Evolutionary conservation across 2,329 filamentous ascomycete genomes (phyloP).

Genomic region (Emmonsia crescens): DNA sequence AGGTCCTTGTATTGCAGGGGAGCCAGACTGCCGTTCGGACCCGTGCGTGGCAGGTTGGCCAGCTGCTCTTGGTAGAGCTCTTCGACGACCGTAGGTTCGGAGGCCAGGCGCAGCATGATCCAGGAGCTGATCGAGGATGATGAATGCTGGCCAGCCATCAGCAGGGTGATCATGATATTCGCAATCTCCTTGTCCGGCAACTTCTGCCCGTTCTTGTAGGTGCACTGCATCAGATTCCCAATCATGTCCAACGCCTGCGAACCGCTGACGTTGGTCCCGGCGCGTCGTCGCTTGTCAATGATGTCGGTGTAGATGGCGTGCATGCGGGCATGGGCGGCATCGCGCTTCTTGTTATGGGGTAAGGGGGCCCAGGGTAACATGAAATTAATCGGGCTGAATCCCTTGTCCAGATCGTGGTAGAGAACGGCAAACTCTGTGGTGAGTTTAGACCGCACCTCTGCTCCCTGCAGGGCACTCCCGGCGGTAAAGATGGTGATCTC

Average conservation of each 20-base stretch:
- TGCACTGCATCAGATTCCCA: conserved; percentile 64
- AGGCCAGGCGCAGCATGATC: conserved; percentile 64
- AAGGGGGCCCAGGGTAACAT: conserved; percentile 68
- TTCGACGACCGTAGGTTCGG: conserved; percentile 57
- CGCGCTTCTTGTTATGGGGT: conserved; percentile 62
- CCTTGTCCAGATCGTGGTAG: conserved; percentile 71
- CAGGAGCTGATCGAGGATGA: conserved; percentile 67
- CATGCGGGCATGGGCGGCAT: conserved; percentile 61
- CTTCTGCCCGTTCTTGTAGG: conserved; percentile 60
- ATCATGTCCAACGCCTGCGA: conserved; percentile 56
- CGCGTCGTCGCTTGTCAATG: conserved; percentile 51
- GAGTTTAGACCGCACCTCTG: conserved; percentile 60
- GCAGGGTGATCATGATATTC: conserved; percentile 75
- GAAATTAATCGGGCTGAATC: conserved; percentile 73
- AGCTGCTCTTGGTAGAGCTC: conserved; percentile 60
- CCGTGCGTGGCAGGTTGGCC: conserved; percentile 14
- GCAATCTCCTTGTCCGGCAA: conserved; percentile 67
- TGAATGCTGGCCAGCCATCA: conserved; percentile 77
- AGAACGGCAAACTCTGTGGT: conserved; percentile 61
- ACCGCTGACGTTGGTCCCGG: conserved; percentile 3
- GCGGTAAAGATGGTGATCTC: conserved; percentile 74
- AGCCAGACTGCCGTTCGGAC: conserved; percentile 45
- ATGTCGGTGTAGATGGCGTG: conserved; percentile 59
- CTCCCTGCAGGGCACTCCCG: conserved; percentile 9
- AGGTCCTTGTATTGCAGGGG: conserved; percentile 51